Base-by-base conservation (phyloP, 805 yeast species). In the Schizosaccharomyces lindneri region DNA sequence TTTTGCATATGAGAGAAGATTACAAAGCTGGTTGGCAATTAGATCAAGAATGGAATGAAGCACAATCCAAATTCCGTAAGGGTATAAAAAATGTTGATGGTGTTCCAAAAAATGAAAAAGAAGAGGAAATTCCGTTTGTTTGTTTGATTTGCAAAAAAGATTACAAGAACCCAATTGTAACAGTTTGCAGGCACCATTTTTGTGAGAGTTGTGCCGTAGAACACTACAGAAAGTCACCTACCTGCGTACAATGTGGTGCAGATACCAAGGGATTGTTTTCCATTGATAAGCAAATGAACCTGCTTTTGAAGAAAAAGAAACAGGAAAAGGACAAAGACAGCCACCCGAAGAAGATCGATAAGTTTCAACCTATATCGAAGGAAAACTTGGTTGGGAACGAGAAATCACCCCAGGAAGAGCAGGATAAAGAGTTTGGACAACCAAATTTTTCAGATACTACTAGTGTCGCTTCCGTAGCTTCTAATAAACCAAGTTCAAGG, bases 1-100 rank as follows among this genome's bases (percentile, higher is more conserved):
- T 93, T 70, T 70, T 90, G 43, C 99, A 93, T 69, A 80, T 86
- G 17, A 73, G 99, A 71, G 97, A 87, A 66, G 95, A 87, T 68
- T 84, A 82, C 72, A 79, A 77, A 62, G 82, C 82, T 59, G 85
- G 83, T 39, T 80, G 82, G 80, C 81, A 83, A 63, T 70, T 83
- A 5, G 78, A 77, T 32, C 76, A 75, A 63, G 94, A 86, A 57
- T 86, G 95, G 95, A 84, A 83, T 7, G 64, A 68, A 17, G 64
- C 67, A 51, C 64, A 68, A 39, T 60, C 66, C 65, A 65, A 72
- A 55, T 66, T 65, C 19, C 21, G 24, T 19, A 24, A 31, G 9
- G 57, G 41, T 11, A 62, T 24, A 9, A 59, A 59, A 39, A 17
- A 60, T 17, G 59, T 48, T 46, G 62, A 61, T 65, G 61, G 65